A percentile compares a stretch with the other conserved stretches of the same genome.
Conservation (phyloP, 1,284 basidiomycete species). For the Pascua guehoae region DNA sequence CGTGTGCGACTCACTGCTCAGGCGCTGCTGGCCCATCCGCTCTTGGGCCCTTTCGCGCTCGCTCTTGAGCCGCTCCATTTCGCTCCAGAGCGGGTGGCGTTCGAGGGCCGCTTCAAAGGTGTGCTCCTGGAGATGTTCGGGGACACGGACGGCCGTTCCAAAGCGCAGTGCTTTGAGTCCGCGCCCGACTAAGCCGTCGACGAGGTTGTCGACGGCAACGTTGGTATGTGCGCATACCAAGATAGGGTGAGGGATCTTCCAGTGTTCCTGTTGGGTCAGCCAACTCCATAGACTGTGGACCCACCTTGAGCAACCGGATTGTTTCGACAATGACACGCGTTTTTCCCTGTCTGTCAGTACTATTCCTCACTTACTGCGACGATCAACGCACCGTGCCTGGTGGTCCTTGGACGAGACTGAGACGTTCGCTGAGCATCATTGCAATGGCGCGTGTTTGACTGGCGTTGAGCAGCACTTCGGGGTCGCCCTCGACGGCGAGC, state of each 20-base stretch:
- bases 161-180: slow-evolving; percentile 73
- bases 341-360: slow-evolving; percentile 64
- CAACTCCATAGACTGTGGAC: slow-evolving; percentile 6
- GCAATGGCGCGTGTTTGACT: slow-evolving; percentile 82
- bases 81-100: slow-evolving; percentile 58
- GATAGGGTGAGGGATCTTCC: slow-evolving; percentile 75
- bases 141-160: slow-evolving; percentile 64
- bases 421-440: slow-evolving; percentile 72
- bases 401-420: slow-evolving; percentile 76
- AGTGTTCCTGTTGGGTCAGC: slow-evolving; percentile 53
- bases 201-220: slow-evolving; percentile 88
- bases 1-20: neutral
- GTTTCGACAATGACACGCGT: slow-evolving; percentile 86
- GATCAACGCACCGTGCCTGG: too few relatives aligned
- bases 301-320: slow-evolving; percentile 73
- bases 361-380: slow-evolving; percentile 53
- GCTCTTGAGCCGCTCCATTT: slow-evolving; percentile 55
- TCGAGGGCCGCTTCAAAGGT: slow-evolving; percentile 68
- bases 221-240: slow-evolving; percentile 91
- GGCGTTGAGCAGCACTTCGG: slow-evolving; percentile 65
- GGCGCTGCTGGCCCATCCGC: slow-evolving; percentile 47
- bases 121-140: slow-evolving; percentile 57
- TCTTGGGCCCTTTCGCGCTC: slow-evolving; percentile 56
- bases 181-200: slow-evolving; percentile 59
- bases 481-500: slow-evolving; percentile 73